Evolutionary conservation across 305 asterid genomes (phyloP).

Genomic region (Ilex paraguariensis): DNA sequence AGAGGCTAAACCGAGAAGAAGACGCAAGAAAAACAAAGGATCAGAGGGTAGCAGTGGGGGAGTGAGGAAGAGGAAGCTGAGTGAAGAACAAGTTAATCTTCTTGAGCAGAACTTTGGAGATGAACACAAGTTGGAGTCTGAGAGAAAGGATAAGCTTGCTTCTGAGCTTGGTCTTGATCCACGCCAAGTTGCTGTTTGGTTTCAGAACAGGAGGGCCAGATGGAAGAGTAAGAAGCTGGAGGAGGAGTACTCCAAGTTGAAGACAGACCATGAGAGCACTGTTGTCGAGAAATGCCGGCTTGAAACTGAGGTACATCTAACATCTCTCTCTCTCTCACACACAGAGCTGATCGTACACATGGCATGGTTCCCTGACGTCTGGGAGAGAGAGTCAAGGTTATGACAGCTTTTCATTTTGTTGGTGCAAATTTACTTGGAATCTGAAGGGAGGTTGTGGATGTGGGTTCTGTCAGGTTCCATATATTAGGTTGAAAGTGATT

Average conservation of each 20-base stretch:
- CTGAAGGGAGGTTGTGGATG: no score
- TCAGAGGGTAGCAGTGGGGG: slow-evolving; percentile 18
- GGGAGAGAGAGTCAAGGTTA: no score
- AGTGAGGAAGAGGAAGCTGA: slow-evolving; percentile 61
- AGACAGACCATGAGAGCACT: slow-evolving; percentile 40
- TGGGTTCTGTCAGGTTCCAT: no score
- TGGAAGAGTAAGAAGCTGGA: slow-evolving; percentile 73
- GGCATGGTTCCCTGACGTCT: no score
- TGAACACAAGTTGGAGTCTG: slow-evolving; percentile 68
- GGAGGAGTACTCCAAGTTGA: slow-evolving; percentile 60
- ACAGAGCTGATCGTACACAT: neutral
- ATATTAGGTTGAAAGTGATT: no score
- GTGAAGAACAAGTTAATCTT: slow-evolving; percentile 48
- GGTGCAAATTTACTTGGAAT: no score
- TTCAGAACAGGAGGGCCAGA: slow-evolving; percentile 71
- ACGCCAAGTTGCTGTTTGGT: slow-evolving; percentile 85
- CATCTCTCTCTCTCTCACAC: neutral
- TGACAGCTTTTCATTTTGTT: no score
- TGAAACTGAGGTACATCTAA: slow-evolving; percentile 44
- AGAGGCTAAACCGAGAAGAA: slow-evolving; percentile 29
- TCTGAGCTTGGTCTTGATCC: slow-evolving; percentile 73
- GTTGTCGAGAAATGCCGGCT: slow-evolving; percentile 62
- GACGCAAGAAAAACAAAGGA: slow-evolving; percentile 50
- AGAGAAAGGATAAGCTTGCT: slow-evolving; percentile 71
- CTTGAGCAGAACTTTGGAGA: slow-evolving; percentile 52